Base-by-base conservation (phyloP, 345 rosid genomes). In the Rhodomyrtus tomentosa region DNA sequence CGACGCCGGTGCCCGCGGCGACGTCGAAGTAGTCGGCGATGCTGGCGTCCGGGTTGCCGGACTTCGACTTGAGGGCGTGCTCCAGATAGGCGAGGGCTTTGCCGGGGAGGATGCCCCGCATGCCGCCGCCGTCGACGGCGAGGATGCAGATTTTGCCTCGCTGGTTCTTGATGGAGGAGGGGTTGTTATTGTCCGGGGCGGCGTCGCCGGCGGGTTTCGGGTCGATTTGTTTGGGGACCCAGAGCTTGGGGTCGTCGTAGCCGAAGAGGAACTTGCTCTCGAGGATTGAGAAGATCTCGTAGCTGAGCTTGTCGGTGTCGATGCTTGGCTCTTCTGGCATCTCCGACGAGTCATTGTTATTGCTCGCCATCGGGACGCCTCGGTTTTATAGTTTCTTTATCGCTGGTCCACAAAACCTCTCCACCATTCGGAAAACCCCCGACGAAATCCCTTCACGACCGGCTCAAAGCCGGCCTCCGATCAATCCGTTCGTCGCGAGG, bases 281-380 rank as follows among this genome's bases (percentile, higher is more conserved):
- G 53, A 96, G 94, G 79, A 96, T 94, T 6, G 99, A 96, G 89
- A 96, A 96, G 82, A 96, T 95, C 89, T 96, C 99, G 86, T 96
- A 96, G 90, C 99, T 96, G 87, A 96, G 94, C 87, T 96, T 96
- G 84, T 95, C 98, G 4, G 98, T 93, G 83, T 96, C 99, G 87
- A 96, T 93, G 92, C 98, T 96, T 49, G 98, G 99, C 84, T 95
- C 99, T 83, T 95, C 98, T 55, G 94, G 95, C 95, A 93, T 89
- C 88, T 90, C 95, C 73, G 90, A 87, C 45, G 90, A 84, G 32
- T 18, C 32, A 68, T 68, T 68, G 85, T 87, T 88, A 55, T 87
- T 86, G 45, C 82, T 83, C 11, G 86, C 91, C 90, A 93, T 87
- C 54, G 40, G 56, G 62, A 59, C 50, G 40, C 36, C 55, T 48